These are phyloP conservation scores for Aspergillus asperescens DNA, from an alignment of 495 filamentous ascomycete genomes.

Conservation along the genomic window DNA sequence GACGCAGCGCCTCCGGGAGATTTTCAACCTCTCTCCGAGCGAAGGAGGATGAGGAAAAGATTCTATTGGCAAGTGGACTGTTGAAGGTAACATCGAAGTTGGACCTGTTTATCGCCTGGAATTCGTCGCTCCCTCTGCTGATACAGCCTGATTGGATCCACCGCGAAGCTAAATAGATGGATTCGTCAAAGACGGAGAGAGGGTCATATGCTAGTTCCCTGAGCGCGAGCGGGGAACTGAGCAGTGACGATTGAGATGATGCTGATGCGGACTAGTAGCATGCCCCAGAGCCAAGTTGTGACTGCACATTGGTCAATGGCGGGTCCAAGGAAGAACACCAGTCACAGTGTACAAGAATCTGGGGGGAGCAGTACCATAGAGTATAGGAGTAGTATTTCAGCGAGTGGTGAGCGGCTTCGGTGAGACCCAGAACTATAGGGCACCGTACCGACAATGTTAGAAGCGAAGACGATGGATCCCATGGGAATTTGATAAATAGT, in stretches of 20 bases:
- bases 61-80: constrained; percentile 6
- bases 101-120: not conserved
- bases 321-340: not conserved
- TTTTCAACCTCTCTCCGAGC: constrained; percentile 8
- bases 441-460: not conserved
- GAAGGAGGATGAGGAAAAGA: not conserved
- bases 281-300: not conserved
- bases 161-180: constrained; percentile 4
- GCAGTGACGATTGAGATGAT: not conserved
- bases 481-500: too few species aligned
- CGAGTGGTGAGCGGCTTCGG: too few species aligned
- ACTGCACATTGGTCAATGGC: not conserved
- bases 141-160: constrained; percentile 6
- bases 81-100: constrained; percentile 10
- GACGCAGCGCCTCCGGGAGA: not conserved
- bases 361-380: not conserved
- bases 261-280: not conserved
- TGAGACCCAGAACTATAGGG: not conserved
- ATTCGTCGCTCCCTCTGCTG: not conserved
- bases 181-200: not conserved
- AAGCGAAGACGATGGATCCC: not conserved
- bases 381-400: not conserved
- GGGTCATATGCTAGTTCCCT: constrained; percentile 1
- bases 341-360: not conserved
- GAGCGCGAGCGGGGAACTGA: not conserved